These are phyloP conservation scores for Penicillium sp. DNA, from an alignment of 2,329 filamentous ascomycete species.

Conservation along the genomic window DNA sequence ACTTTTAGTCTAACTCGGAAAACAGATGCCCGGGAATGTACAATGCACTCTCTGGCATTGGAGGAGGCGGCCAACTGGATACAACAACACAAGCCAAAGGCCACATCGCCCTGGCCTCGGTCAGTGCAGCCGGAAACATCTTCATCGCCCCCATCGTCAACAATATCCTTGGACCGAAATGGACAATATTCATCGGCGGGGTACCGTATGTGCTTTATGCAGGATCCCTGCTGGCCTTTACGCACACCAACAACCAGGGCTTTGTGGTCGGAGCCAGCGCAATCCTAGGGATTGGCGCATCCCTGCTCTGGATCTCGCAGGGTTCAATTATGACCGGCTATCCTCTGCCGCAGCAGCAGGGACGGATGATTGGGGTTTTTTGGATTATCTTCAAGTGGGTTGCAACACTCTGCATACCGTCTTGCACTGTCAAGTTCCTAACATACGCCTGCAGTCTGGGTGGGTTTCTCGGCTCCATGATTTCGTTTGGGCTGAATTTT, in stretches of 20 bases:
- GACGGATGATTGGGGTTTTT: slow-evolving; percentile 84
- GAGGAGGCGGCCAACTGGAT: slow-evolving; percentile 62
- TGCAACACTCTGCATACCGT: not conserved
- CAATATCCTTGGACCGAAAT: not conserved
- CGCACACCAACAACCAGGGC: slow-evolving; percentile 50
- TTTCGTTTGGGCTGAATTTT: slow-evolving; percentile 4
- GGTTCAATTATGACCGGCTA: slow-evolving; percentile 72
- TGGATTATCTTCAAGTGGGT: slow-evolving; percentile 84
- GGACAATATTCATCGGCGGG: slow-evolving; percentile 45
- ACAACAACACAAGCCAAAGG: slow-evolving; percentile 59
- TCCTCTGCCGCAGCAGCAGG: slow-evolving; percentile 77
- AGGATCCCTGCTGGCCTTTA: slow-evolving; percentile 42
- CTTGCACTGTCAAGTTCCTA: not conserved
- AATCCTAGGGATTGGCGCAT: slow-evolving; percentile 53
- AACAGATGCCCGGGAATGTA: slow-evolving; percentile 68
- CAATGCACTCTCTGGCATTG: slow-evolving; percentile 65
- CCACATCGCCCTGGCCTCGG: slow-evolving; percentile 61
- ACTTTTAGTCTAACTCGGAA: not conserved
- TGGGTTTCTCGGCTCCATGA: slow-evolving; percentile 1
- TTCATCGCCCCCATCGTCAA: slow-evolving; percentile 45
- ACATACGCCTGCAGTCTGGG: not conserved
- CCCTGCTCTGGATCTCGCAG: slow-evolving; percentile 54
- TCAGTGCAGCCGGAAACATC: not conserved
- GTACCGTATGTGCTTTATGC: slow-evolving; percentile 52
- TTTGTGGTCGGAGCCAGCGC: slow-evolving; percentile 55